These are phyloP conservation scores for Brassica incana DNA, from an alignment of 345 rosid genomes.

Conservation along the genomic window DNA sequence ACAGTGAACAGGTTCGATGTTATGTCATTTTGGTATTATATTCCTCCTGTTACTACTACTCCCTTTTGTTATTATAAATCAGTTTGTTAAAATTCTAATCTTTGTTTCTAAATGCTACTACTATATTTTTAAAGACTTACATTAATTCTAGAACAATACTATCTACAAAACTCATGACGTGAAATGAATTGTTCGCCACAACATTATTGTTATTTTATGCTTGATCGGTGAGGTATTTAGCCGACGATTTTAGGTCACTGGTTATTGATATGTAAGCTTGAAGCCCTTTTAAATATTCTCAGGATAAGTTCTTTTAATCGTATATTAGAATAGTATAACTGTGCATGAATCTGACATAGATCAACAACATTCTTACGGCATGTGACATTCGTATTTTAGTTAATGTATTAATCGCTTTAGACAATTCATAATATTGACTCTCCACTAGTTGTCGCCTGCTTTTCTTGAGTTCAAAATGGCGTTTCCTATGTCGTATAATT, in stretches of 20 bases:
- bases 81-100: background rate
- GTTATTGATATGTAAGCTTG: background rate
- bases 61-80: background rate
- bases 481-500: constrained; percentile 8
- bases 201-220: background rate
- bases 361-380: constrained; percentile 33
- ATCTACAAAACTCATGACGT: constrained; percentile 17
- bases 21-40: constrained; percentile 32
- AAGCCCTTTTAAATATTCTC: constrained; percentile 6
- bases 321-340: constrained; percentile 19
- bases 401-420: background rate
- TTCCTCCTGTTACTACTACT: constrained; percentile 14
- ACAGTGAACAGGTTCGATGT: constrained; percentile 28
- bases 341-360: constrained; percentile 34
- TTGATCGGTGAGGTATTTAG: constrained; percentile 15
- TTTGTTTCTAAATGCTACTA: background rate
- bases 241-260: constrained; percentile 21
- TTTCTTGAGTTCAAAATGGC: background rate
- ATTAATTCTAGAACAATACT: background rate
- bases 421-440: constrained; percentile 12
- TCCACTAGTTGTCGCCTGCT: constrained; percentile 17
- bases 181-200: background rate
- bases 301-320: constrained; percentile 9
- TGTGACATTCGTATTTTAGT: constrained; percentile 13
- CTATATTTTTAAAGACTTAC: background rate